Conservation (phyloP, 139 green algal species). For the Pleodorina starrii region DNA sequence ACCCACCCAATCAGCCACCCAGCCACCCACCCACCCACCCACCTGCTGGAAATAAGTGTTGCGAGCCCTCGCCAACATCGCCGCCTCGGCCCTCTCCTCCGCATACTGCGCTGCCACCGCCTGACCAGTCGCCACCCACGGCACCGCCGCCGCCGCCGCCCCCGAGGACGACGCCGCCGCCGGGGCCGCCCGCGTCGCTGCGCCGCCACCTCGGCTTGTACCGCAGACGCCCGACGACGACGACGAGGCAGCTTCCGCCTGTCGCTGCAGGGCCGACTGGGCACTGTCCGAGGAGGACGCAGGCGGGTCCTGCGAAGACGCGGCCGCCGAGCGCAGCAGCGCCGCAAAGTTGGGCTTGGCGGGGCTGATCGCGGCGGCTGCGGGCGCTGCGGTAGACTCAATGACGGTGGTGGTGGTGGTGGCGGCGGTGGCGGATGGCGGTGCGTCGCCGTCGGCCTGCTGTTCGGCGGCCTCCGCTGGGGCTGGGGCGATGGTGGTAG, state of each 20-base stretch:
- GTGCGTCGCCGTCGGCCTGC: neutral
- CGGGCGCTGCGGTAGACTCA: neutral
- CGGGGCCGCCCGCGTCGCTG: too few species aligned
- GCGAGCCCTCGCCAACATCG: conserved; percentile 74
- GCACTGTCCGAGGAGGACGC: too few species aligned
- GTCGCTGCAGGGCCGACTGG: neutral
- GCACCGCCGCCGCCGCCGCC: conserved; percentile 20
- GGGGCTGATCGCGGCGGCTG: neutral
- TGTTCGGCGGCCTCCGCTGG: neutral
- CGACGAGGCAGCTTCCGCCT: too few species aligned
- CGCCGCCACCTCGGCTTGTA: too few species aligned
- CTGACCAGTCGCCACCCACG: conserved; percentile 72
- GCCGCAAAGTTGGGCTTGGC: conserved; percentile 11
- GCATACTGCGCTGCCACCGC: conserved; percentile 71
- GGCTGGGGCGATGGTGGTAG: too few species aligned
- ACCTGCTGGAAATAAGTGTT: conserved; percentile 86
- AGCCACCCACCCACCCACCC: neutral
- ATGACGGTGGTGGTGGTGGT: neutral
- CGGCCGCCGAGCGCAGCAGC: too few species aligned
- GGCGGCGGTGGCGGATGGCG: neutral
- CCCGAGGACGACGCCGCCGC: neutral
- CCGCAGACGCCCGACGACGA: neutral
- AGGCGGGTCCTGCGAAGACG: too few species aligned
- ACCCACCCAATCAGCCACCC: too few species aligned
- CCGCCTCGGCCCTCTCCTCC: conserved; percentile 62